Conservation (phyloP, 108 stramenopile genomes). For the Nitzschia putrida region DNA sequence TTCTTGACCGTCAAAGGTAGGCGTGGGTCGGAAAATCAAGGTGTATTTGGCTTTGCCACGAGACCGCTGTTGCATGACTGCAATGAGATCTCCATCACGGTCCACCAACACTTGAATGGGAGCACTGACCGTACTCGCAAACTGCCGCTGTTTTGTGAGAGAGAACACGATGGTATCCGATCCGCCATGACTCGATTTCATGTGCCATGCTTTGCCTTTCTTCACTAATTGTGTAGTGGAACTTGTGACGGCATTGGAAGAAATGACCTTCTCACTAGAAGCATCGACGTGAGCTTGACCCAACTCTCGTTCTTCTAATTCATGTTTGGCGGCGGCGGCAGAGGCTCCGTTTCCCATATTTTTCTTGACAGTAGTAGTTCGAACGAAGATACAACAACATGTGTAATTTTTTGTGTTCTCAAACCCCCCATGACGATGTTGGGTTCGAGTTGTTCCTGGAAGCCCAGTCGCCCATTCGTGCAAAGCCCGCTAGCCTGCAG, state of each 20-base stretch:
- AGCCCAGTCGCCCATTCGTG: too few relatives aligned
- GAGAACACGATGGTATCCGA: conserved; percentile 8
- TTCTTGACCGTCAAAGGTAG: conserved; percentile 11
- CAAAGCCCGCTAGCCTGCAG: too few relatives aligned
- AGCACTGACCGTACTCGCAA: not conserved
- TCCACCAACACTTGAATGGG: conserved; percentile 13
- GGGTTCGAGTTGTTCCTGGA: too few relatives aligned
- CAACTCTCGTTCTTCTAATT: conserved; percentile 10
- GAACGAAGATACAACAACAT: too few relatives aligned
- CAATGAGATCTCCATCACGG: not conserved
- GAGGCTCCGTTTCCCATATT: conserved; percentile 8
- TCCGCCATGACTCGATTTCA: not conserved
- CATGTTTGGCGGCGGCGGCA: not conserved
- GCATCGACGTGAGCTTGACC: conserved; percentile 19
- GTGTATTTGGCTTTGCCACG: conserved; percentile 4
- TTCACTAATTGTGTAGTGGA: not conserved
- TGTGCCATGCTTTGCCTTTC: conserved; percentile 1
- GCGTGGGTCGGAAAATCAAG: conserved; percentile 1
- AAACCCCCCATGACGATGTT: too few relatives aligned
- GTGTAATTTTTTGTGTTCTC: too few relatives aligned
- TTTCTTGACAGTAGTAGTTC: too few relatives aligned
- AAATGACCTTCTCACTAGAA: conserved; percentile 11
- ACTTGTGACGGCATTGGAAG: conserved; percentile 2
- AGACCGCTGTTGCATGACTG: not conserved
- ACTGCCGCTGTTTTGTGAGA: not conserved